Percentiles rank a stretch among this genome's conserved stretches.
These are phyloP conservation scores for Moniliophthora roreri DNA, from an alignment of 1,284 basidiomycete genomes.

Conservation along the genomic window DNA sequence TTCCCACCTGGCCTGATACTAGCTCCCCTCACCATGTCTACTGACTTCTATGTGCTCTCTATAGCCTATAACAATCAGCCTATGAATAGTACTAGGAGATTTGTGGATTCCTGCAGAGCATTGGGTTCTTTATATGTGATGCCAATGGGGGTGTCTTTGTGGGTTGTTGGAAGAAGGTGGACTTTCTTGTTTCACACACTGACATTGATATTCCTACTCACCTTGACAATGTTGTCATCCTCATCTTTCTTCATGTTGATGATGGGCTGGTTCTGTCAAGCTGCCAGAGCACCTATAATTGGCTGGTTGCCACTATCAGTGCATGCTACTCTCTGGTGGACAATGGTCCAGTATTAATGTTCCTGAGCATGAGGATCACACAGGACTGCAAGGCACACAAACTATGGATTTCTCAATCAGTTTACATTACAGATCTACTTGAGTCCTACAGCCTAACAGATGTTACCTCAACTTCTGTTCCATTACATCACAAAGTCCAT, in stretches of 20 bases:
- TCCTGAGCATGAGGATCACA: constrained; percentile 15
- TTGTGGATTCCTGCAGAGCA: constrained; percentile 10
- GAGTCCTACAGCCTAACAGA: constrained; percentile 2
- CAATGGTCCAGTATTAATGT: constrained; percentile 10
- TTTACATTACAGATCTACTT: neutral
- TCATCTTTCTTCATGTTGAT: constrained; percentile 1
- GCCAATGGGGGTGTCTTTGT: neutral
- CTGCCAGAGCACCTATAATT: neutral
- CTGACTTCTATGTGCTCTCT: constrained; percentile 17
- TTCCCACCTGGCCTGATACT: constrained; percentile 20
- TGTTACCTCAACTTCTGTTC: constrained; percentile 5
- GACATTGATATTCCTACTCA: neutral
- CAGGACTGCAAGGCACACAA: constrained; percentile 4
- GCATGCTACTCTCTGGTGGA: constrained; percentile 9
- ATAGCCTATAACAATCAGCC: constrained; percentile 32
- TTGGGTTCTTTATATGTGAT: constrained; percentile 17
- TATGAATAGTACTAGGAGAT: constrained; percentile 26
- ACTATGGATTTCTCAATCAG: neutral
- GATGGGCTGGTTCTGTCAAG: neutral
- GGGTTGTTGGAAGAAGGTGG: neutral
- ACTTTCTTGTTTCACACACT: neutral
- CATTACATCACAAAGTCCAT: constrained; percentile 7
- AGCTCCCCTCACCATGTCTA: neutral
- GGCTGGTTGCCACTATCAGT: constrained; percentile 10
- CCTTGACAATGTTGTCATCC: neutral